phyloP scores from a whole-genome alignment of 495 filamentous ascomycete species.

The Massariosphaeria phaeospora region DNA sequence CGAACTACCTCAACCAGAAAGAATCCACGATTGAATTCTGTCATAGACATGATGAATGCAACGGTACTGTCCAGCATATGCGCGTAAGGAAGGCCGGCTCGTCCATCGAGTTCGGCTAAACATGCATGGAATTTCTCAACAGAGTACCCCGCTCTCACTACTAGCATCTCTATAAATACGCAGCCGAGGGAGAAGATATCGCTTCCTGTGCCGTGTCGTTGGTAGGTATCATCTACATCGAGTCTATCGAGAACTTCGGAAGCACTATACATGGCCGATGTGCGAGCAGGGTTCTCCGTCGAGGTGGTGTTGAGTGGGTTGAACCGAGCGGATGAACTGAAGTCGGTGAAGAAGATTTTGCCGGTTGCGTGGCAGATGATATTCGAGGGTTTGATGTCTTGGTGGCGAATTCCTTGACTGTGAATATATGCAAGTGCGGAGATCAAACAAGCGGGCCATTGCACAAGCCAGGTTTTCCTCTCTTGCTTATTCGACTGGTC shows the following conservation, averaged over 20 bases:
- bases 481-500: too few species aligned
- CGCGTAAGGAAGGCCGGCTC: too few species aligned
- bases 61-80: too few species aligned
- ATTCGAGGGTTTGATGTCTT: constrained; percentile 9
- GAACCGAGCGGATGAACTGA: constrained; percentile 7
- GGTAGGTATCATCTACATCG: not conserved
- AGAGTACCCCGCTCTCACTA: not conserved
- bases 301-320: not conserved
- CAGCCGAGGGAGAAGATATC: constrained; percentile 15
- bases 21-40: too few species aligned
- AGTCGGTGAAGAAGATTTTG: constrained; percentile 8
- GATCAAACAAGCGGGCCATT: constrained; percentile 1
- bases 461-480: not conserved
- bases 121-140: too few species aligned
- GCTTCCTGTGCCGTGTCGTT: not conserved
- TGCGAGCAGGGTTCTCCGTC: constrained; percentile 4
- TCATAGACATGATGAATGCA: too few species aligned
- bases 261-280: not conserved
- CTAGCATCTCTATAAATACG: constrained; percentile 14
- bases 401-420: not conserved
- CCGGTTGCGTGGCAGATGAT: not conserved
- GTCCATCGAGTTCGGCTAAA: too few species aligned
- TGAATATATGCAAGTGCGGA: constrained; percentile 7
- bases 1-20: too few species aligned
- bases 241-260: not conserved